phyloP scores from a whole-genome alignment of 225 moss, liverwort and hornwort species.

The Sphagnum contortum region DNA sequence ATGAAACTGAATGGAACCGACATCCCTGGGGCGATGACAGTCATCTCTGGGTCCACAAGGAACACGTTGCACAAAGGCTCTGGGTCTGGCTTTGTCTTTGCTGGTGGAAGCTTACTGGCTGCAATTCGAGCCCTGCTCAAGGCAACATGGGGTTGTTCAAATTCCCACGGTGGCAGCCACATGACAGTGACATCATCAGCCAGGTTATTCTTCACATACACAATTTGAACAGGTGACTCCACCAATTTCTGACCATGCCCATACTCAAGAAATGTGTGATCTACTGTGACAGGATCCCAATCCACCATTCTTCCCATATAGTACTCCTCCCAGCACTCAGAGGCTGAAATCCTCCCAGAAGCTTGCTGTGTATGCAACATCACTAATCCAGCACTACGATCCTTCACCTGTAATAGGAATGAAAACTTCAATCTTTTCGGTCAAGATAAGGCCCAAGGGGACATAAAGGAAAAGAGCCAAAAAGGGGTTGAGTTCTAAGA shows the following conservation, averaged over 20 bases:
- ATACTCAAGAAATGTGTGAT: slow-evolving; percentile 44
- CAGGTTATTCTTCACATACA: slow-evolving; percentile 72
- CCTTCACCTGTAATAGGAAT: slow-evolving; percentile 28
- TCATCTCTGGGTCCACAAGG: slow-evolving; percentile 50
- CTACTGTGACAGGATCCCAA: slow-evolving; percentile 76
- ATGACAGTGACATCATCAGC: slow-evolving; percentile 58
- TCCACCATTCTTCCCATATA: slow-evolving; percentile 76
- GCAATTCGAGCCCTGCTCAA: slow-evolving; percentile 24
- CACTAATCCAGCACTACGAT: slow-evolving; percentile 29
- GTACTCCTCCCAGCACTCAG: slow-evolving; percentile 87
- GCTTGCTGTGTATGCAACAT: slow-evolving; percentile 59
- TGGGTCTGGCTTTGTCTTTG: slow-evolving; percentile 10
- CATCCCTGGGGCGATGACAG: slow-evolving; percentile 48
- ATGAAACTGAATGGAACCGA: slow-evolving; percentile 63
- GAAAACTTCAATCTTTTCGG: not conserved
- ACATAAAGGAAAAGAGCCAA: no score
- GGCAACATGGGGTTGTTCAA: slow-evolving; percentile 37
- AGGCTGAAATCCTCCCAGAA: slow-evolving; percentile 50
- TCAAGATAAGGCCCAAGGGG: no score
- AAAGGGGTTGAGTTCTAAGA: no score
- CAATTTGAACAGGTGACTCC: slow-evolving; percentile 53
- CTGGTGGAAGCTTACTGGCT: slow-evolving; percentile 31
- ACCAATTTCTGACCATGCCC: slow-evolving; percentile 41
- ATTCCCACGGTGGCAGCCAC: slow-evolving; percentile 75
- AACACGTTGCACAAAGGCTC: slow-evolving; percentile 34